phyloP scores from a whole-genome alignment of 140 eudicot species.

The Anethum foeniculum region DNA sequence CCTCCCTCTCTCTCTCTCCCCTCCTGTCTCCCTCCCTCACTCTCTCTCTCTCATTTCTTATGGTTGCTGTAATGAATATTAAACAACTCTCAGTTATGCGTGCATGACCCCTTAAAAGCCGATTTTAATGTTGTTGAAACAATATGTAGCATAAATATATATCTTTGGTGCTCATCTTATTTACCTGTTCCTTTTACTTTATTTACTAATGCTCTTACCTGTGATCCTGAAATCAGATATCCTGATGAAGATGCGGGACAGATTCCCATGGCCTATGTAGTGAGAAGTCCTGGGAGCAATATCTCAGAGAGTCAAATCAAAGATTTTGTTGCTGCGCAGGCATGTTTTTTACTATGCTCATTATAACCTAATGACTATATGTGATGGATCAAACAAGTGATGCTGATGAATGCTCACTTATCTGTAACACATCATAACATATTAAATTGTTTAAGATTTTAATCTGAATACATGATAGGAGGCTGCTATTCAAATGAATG shows the following conservation, averaged over 20 bases:
- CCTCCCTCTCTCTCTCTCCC: no score
- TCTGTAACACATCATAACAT: neutral
- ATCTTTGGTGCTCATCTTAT: neutral
- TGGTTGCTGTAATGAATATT: no score
- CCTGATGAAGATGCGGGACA: conserved; percentile 93
- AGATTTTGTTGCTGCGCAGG: conserved; percentile 72
- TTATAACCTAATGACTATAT: neutral
- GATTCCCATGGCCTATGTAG: conserved; percentile 89
- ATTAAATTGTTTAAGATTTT: neutral
- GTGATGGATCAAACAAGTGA: neutral
- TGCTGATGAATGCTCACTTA: neutral
- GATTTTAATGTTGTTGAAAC: neutral
- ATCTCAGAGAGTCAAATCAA: conserved; percentile 52
- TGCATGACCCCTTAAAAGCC: neutral
- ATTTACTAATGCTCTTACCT: neutral
- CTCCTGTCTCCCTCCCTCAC: no score
- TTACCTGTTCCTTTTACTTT: neutral
- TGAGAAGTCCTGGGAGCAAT: conserved; percentile 66
- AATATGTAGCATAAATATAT: neutral
- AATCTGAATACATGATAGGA: neutral
- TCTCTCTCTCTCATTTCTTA: no score
- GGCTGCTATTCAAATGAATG: neutral
- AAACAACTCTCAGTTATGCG: neutral
- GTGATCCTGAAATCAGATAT: conserved; percentile 39
- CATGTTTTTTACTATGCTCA: conserved; percentile 11